These are phyloP conservation scores for Lophium mytilinum DNA, from an alignment of 495 filamentous ascomycete genomes.

Conservation along the genomic window DNA sequence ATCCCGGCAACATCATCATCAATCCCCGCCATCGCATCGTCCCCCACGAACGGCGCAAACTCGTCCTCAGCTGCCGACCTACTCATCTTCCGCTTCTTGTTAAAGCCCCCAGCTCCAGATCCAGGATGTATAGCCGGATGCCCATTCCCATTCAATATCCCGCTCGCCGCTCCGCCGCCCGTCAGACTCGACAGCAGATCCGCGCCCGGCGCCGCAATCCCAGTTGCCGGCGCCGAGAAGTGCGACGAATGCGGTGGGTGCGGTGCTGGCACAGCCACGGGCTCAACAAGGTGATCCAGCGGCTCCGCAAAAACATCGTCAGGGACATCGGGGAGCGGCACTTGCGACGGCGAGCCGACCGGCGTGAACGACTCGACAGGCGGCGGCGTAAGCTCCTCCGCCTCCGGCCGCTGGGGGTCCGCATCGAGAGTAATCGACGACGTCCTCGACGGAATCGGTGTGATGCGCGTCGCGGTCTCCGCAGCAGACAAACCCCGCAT, in stretches of 20 bases:
- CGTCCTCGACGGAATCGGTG: slow-evolving; percentile 9
- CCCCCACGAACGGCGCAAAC: slow-evolving; percentile 59
- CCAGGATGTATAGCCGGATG: background rate
- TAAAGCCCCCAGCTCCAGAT: background rate
- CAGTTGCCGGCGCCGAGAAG: background rate
- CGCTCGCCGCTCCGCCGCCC: slow-evolving; percentile 1
- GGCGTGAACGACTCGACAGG: slow-evolving; percentile 25
- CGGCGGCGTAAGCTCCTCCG: slow-evolving; percentile 25
- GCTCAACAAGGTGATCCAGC: slow-evolving; percentile 8
- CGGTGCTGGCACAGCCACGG: background rate
- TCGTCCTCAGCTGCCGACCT: slow-evolving; percentile 51
- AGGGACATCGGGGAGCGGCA: background rate
- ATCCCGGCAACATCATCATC: slow-evolving; percentile 26
- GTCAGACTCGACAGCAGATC: slow-evolving; percentile 13
- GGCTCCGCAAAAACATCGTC: slow-evolving; percentile 14
- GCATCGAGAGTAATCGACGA: background rate
- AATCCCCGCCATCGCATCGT: slow-evolving; percentile 53
- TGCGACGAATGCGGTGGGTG: background rate
- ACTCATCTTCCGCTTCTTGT: slow-evolving; percentile 69
- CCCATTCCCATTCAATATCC: background rate
- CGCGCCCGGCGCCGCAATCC: background rate
- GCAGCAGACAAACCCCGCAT: slow-evolving; percentile 61
- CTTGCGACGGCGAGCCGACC: slow-evolving; percentile 12
- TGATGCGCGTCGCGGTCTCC: slow-evolving; percentile 1
- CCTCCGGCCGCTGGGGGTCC: background rate